Conservation (phyloP, 768 basidiomycete species). For the Nidularia sp. region DNA sequence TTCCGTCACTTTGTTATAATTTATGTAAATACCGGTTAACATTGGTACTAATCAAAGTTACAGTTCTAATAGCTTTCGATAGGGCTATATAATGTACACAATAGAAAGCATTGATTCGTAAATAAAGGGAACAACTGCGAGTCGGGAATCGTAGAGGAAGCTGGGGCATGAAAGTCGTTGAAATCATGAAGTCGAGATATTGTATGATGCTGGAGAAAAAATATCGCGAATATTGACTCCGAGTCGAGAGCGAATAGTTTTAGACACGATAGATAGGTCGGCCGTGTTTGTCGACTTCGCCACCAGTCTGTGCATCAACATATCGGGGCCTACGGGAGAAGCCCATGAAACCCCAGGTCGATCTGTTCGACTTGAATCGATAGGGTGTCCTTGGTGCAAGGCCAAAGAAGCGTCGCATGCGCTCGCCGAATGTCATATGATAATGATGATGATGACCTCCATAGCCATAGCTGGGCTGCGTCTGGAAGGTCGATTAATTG, state of each 20-base stretch:
- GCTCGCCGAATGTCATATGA: slow-evolving; percentile 35
- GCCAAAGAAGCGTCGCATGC: slow-evolving; percentile 52
- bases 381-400: slow-evolving; percentile 35
- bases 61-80: background rate
- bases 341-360: slow-evolving; percentile 55
- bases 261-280: slow-evolving; percentile 47
- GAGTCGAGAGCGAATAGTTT: slow-evolving; percentile 2
- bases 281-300: slow-evolving; percentile 53
- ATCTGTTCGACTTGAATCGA: slow-evolving; percentile 37
- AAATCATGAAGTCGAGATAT: background rate
- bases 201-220: background rate
- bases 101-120: background rate
- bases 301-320: slow-evolving; percentile 43
- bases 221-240: background rate
- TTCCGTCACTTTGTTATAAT: background rate
- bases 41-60: background rate
- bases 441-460: slow-evolving; percentile 17
- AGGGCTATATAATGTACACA: background rate
- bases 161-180: background rate
- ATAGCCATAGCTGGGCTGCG: slow-evolving; percentile 23
- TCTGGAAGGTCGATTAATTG: background rate
- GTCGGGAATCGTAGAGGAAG: background rate
- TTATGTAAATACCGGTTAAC: background rate
- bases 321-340: slow-evolving; percentile 45
- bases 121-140: background rate